Percentiles rank a stretch among this genome's conserved stretches.
phyloP scores from a whole-genome alignment of 2,329 filamentous ascomycete species.

The Colletotrichum sp. region DNA sequence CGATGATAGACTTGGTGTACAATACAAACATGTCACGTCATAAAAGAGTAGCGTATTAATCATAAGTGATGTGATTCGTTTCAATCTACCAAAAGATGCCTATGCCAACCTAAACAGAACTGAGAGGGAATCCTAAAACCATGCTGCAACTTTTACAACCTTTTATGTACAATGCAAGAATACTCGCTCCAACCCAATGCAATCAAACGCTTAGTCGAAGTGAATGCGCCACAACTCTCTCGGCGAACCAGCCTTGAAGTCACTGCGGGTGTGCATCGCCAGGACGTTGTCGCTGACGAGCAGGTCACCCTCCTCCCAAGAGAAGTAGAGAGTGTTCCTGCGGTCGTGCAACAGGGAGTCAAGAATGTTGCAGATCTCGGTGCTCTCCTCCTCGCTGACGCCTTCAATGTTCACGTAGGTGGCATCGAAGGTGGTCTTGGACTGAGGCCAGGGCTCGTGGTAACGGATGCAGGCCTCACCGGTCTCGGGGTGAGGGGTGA shows the following conservation, averaged over 20 bases:
- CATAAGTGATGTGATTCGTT: not conserved
- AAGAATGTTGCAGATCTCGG: conserved; percentile 42
- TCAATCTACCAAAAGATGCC: not conserved
- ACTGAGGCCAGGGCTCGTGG: conserved; percentile 59
- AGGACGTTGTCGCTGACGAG: conserved; percentile 57
- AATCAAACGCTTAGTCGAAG: conserved; percentile 41
- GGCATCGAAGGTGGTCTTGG: conserved; percentile 55
- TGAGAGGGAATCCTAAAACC: conserved; percentile 2
- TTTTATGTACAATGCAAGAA: not conserved
- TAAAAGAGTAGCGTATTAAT: not conserved
- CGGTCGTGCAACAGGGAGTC: conserved; percentile 53
- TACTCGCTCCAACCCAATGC: not conserved
- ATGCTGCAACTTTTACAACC: not conserved
- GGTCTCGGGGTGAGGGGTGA: conserved; percentile 49
- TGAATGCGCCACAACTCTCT: conserved; percentile 57
- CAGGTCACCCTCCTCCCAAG: conserved; percentile 61
- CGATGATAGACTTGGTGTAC: too few relatives aligned
- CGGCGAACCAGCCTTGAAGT: conserved; percentile 46
- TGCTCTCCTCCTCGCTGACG: conserved; percentile 31
- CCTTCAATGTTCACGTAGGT: conserved; percentile 49
- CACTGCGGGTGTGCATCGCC: conserved; percentile 55
- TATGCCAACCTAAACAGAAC: not conserved
- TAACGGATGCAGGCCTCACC: conserved; percentile 55
- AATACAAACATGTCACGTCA: not conserved
- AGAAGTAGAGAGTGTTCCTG: conserved; percentile 53